Conservation (phyloP, 2,329 filamentous ascomycete species). For the Alternaria sp. region DNA sequence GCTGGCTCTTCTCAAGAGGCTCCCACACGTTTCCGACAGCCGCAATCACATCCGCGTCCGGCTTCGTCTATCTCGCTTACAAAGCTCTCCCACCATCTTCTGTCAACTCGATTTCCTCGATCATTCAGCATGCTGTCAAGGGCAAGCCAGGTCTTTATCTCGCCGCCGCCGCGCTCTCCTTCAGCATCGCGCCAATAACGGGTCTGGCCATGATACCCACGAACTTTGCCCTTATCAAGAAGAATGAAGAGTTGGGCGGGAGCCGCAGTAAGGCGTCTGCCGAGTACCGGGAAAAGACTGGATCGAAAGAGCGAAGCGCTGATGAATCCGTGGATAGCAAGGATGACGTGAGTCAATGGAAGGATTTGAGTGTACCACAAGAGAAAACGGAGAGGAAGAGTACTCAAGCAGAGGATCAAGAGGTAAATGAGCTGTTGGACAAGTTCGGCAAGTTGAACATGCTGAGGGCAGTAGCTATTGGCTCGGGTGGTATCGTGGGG, state of each 20-base stretch:
- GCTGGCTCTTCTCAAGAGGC: slow-evolving; percentile 49
- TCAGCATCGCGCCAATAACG: slow-evolving; percentile 29
- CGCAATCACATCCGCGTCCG: slow-evolving; percentile 32
- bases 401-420: slow-evolving; percentile 21
- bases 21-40: slow-evolving; percentile 45
- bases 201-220: slow-evolving; percentile 11
- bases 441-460: slow-evolving; percentile 32
- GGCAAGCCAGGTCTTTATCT: slow-evolving; percentile 20
- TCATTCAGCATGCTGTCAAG: neutral
- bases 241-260: slow-evolving; percentile 31
- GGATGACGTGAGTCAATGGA: slow-evolving; percentile 34
- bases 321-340: slow-evolving; percentile 28
- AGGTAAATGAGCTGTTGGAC: slow-evolving; percentile 25
- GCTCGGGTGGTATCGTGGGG: slow-evolving; percentile 31
- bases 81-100: slow-evolving; percentile 3
- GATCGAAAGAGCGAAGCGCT: slow-evolving; percentile 14
- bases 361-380: slow-evolving; percentile 34
- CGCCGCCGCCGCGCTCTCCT: slow-evolving; percentile 21
- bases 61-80: slow-evolving; percentile 39
- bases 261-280: slow-evolving; percentile 14
- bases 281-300: neutral
- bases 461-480: slow-evolving; percentile 31
- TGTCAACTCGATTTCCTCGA: neutral
- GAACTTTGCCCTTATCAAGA: slow-evolving; percentile 23
- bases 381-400: slow-evolving; percentile 19